These are phyloP conservation scores for Maudiozyma turicensis DNA, from an alignment of 805 yeast genomes.

Conservation along the genomic window DNA sequence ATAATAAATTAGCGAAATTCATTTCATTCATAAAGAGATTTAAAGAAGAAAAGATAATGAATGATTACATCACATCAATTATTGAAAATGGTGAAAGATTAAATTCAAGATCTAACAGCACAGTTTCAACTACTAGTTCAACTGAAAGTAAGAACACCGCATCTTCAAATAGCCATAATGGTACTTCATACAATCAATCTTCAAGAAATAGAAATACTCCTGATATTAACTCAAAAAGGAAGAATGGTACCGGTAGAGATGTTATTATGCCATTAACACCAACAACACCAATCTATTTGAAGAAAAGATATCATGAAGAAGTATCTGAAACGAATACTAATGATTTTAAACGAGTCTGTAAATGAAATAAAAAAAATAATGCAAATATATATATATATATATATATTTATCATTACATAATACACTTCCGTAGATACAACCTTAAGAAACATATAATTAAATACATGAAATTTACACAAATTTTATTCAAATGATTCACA, in stretches of 20 bases:
- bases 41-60: constrained; percentile 1
- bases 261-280: constrained; percentile 16
- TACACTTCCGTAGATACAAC: too few species aligned
- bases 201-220: not conserved
- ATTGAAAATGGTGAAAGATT: not conserved
- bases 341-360: constrained; percentile 1
- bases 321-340: not conserved
- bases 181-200: not conserved
- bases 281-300: constrained; percentile 14
- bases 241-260: not conserved
- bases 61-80: not conserved
- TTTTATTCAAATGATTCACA: too few species aligned
- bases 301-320: constrained; percentile 2
- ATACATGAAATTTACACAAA: too few species aligned
- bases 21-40: constrained; percentile 1
- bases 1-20: not conserved
- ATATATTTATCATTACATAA: not conserved
- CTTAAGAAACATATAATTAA: too few species aligned
- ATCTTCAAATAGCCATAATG: not conserved
- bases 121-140: not conserved
- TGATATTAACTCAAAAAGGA: not conserved
- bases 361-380: not conserved
- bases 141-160: not conserved
- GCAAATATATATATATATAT: not conserved
- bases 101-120: not conserved